Evolutionary conservation across 2,329 filamentous ascomycete species (phyloP).

Genomic region (Cladophialophora bantiana): DNA sequence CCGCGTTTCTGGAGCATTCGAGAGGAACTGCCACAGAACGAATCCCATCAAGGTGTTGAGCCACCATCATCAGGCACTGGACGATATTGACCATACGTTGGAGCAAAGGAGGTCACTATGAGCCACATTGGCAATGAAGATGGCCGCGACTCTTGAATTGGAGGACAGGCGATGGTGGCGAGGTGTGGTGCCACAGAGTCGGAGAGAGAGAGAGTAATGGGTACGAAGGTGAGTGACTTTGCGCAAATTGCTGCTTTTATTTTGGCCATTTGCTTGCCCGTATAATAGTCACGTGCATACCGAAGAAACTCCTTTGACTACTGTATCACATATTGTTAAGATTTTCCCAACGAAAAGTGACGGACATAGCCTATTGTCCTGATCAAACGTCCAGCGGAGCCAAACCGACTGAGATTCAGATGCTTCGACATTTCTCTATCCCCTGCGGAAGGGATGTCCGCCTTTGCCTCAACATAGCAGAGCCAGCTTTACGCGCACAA

Average conservation of each 20-base stretch:
- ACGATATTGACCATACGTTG: not conserved
- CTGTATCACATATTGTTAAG: not conserved
- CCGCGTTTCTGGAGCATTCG: not conserved
- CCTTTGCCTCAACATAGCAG: conserved; percentile 75
- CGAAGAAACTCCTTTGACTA: not conserved
- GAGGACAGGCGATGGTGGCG: not conserved
- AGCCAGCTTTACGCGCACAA: conserved; percentile 86
- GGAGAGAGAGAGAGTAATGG: not conserved
- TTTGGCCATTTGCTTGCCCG: not conserved
- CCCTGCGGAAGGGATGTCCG: conserved; percentile 52
- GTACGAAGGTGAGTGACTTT: too few species aligned
- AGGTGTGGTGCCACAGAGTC: not conserved
- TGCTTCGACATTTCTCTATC: conserved; percentile 67
- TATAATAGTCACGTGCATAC: not conserved
- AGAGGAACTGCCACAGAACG: not conserved
- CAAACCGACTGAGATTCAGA: conserved; percentile 32
- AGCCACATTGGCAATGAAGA: not conserved
- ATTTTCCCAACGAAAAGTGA: not conserved
- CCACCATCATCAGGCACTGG: too few species aligned
- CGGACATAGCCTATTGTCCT: not conserved
- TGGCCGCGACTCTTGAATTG: not conserved
- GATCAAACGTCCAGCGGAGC: not conserved
- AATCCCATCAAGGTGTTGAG: not conserved
- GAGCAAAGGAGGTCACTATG: not conserved
- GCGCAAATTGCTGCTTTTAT: not conserved